Percentiles rank a stretch among this genome's conserved stretches.
These are phyloP conservation scores for Leucogyrophana mollusca DNA, from an alignment of 768 basidiomycete species.

Conservation along the genomic window DNA sequence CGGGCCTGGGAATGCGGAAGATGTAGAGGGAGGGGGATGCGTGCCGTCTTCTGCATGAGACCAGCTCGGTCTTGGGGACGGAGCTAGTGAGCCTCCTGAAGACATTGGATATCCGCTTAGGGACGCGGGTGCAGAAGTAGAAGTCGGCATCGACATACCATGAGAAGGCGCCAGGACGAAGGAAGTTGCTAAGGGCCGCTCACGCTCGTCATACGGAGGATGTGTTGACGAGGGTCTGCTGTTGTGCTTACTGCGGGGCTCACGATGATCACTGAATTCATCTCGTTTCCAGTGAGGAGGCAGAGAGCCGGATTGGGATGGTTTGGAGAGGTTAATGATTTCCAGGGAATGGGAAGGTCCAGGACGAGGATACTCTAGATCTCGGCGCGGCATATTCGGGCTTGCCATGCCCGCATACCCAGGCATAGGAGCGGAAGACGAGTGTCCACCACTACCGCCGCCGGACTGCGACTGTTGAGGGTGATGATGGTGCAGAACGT, in stretches of 20 bases:
- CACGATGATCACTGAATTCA: conserved; percentile 21
- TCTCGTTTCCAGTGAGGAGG: conserved; percentile 45
- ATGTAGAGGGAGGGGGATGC: conserved; percentile 23
- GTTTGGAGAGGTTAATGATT: conserved; percentile 46
- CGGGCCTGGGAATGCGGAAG: conserved; percentile 25
- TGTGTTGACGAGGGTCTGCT: conserved; percentile 40
- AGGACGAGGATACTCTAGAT: conserved; percentile 33
- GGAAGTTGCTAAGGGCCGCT: conserved; percentile 50
- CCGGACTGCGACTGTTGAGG: conserved; percentile 18
- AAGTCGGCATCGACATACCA: conserved; percentile 30
- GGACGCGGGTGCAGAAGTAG: conserved; percentile 14
- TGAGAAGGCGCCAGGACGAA: conserved; percentile 53
- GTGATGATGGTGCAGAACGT: conserved; percentile 53
- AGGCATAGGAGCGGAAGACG: conserved; percentile 4
- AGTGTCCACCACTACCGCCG: neutral
- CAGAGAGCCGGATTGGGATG: conserved; percentile 26
- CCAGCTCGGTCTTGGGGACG: conserved; percentile 46
- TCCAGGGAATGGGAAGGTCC: conserved; percentile 47
- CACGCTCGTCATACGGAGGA: conserved; percentile 27
- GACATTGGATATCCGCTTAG: conserved; percentile 5
- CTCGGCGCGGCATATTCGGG: conserved; percentile 11
- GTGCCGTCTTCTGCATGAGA: conserved; percentile 22
- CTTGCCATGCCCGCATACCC: conserved; percentile 31
- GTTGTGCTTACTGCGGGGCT: conserved; percentile 27
- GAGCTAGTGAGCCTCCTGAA: conserved; percentile 21